Percentiles rank a stretch among this genome's conserved stretches.
Evolutionary conservation across 495 filamentous ascomycete species (phyloP).

Genomic region (Aspergillus diversus): DNA sequence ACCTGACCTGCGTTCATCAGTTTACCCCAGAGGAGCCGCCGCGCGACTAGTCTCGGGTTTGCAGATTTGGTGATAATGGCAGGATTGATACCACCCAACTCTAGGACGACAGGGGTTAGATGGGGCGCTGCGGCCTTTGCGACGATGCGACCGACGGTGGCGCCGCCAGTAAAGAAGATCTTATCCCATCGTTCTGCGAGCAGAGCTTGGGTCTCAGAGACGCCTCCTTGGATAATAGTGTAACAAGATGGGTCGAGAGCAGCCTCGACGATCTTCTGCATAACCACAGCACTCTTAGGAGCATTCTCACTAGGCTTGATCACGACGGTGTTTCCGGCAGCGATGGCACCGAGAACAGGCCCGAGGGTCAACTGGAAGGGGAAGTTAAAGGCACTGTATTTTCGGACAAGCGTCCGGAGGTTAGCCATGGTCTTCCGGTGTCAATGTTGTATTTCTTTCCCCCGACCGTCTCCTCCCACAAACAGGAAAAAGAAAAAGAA

Average conservation of each 20-base stretch:
- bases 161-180: conserved; percentile 91
- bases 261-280: conserved; percentile 75
- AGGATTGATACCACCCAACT: conserved; percentile 90
- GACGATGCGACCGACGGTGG: conserved; percentile 80
- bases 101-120: conserved; percentile 84
- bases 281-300: conserved; percentile 70
- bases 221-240: conserved; percentile 74
- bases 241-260: conserved; percentile 79
- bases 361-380: conserved; percentile 78
- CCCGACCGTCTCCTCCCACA: not conserved
- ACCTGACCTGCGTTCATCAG: conserved; percentile 82
- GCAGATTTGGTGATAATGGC: conserved; percentile 84
- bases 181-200: conserved; percentile 94
- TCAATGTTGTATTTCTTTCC: not conserved
- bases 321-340: conserved; percentile 85
- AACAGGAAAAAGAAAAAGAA: conserved; percentile 19
- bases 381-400: conserved; percentile 80
- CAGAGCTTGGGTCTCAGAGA: conserved; percentile 79
- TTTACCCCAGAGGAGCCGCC: conserved; percentile 87
- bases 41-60: conserved; percentile 78
- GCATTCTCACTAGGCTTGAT: conserved; percentile 89
- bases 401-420: not conserved
- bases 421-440: not conserved
- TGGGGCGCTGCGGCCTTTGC: conserved; percentile 90
- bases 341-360: conserved; percentile 87